These are phyloP conservation scores for Hypericum androsaemum DNA, from an alignment of 345 rosid genomes.

Conservation along the genomic window DNA sequence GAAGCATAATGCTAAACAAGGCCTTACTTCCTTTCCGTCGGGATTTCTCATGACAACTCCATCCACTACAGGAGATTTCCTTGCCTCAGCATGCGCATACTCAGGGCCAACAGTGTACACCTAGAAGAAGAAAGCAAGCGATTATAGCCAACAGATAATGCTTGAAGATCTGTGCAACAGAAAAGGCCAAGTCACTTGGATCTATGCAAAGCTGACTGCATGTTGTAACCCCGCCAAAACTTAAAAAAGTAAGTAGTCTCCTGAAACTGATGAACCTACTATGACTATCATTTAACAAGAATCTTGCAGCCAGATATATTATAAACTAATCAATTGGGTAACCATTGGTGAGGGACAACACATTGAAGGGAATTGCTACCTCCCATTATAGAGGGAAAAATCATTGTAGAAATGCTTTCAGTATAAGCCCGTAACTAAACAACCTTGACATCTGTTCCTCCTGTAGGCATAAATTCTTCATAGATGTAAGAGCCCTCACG, in stretches of 20 bases:
- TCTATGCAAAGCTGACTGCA: too few species aligned
- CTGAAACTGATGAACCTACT: too few species aligned
- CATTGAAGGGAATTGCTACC: background rate
- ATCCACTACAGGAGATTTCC: conserved; percentile 99
- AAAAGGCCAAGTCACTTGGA: too few species aligned
- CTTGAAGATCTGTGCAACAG: background rate
- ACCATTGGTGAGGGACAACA: background rate
- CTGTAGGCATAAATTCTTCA: conserved; percentile 99
- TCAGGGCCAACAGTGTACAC: conserved; percentile 98
- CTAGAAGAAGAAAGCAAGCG: conserved; percentile 13
- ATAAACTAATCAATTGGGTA: too few species aligned
- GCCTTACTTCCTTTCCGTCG: conserved; percentile 88
- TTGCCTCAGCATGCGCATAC: conserved; percentile 99
- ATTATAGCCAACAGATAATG: background rate
- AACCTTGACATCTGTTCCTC: conserved; percentile 99
- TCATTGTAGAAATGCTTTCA: background rate
- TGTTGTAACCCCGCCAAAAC: too few species aligned
- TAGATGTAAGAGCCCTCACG: conserved; percentile 97
- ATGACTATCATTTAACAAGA: too few species aligned
- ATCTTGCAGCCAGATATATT: too few species aligned
- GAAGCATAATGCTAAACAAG: background rate
- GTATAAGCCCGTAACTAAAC: background rate
- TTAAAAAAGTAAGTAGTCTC: too few species aligned
- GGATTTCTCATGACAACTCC: conserved; percentile 98
- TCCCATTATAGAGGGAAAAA: background rate